A percentile compares a stretch with the other conserved stretches of the same genome.
Conservation (phyloP, 2,329 filamentous ascomycete species). For the Diaporthe sp. region DNA sequence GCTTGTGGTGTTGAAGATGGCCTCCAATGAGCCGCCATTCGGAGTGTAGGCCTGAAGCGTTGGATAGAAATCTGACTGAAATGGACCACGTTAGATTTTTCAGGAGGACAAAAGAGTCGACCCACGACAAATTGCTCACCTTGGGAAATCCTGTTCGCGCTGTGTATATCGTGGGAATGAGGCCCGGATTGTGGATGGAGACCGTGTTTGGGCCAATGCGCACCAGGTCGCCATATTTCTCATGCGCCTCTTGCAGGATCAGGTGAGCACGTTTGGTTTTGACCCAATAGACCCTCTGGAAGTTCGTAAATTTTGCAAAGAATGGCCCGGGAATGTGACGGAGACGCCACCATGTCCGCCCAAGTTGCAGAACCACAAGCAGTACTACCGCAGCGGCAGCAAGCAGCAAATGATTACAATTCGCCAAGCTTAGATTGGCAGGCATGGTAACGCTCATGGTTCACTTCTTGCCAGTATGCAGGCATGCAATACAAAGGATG, state of each 20-base stretch:
- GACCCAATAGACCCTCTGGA: conserved; percentile 38
- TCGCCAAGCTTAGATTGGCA: not conserved
- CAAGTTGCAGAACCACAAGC: not conserved
- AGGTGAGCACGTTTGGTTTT: conserved; percentile 36
- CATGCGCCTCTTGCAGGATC: conserved; percentile 46
- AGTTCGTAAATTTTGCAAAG: conserved; percentile 36
- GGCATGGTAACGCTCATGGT: not conserved
- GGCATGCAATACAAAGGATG: not conserved
- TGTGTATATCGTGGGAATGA: conserved; percentile 38
- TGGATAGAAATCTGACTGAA: conserved; percentile 42
- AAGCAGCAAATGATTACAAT: not conserved
- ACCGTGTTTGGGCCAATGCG: conserved; percentile 61
- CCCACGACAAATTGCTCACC: conserved; percentile 13
- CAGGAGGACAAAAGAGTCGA: not conserved
- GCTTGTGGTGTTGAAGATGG: conserved; percentile 45
- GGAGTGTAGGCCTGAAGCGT: conserved; percentile 40
- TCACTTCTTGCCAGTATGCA: not conserved
- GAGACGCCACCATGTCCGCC: conserved; percentile 34
- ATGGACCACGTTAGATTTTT: not conserved
- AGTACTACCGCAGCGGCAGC: conserved; percentile 1
- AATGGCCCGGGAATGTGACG: conserved; percentile 40
- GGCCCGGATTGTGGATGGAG: conserved; percentile 53
- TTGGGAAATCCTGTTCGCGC: conserved; percentile 39
- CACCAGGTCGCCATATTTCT: conserved; percentile 57
- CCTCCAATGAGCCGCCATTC: conserved; percentile 36